These are phyloP conservation scores for Linaria vulgaris DNA, from an alignment of 257 asterid genomes.

Conservation along the genomic window DNA sequence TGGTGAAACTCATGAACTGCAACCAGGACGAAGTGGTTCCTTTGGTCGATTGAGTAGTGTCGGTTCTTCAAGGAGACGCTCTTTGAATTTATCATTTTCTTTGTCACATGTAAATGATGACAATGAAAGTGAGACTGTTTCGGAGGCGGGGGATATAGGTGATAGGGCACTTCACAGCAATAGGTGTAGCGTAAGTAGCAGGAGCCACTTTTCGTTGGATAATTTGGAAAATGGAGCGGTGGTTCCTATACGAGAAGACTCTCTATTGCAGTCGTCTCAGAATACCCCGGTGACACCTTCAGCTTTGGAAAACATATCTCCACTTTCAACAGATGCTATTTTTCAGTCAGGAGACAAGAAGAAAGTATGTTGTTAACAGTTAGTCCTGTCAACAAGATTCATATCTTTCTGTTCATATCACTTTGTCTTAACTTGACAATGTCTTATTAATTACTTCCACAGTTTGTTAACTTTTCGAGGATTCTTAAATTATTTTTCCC, in stretches of 20 bases:
- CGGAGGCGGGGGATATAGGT: constrained; percentile 97
- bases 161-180: constrained; percentile 66
- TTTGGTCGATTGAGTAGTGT: constrained; percentile 41
- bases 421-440: too few relatives aligned
- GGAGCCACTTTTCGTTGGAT: constrained; percentile 45
- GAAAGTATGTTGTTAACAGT: constrained; percentile 40
- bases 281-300: constrained; percentile 22
- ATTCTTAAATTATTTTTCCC: not conserved
- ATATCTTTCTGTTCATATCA: too few relatives aligned
- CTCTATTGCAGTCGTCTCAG: constrained; percentile 14
- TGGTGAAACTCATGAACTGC: constrained; percentile 35
- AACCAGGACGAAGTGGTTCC: constrained; percentile 42
- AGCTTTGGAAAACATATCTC: constrained; percentile 17
- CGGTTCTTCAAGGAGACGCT: constrained; percentile 50
- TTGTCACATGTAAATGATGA: constrained; percentile 38
- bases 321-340: constrained; percentile 34
- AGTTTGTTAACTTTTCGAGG: not conserved
- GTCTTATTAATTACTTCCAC: not conserved
- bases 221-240: constrained; percentile 38
- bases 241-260: constrained; percentile 48
- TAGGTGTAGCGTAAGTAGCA: constrained; percentile 50
- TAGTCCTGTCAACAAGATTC: not conserved
- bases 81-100: constrained; percentile 36
- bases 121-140: constrained; percentile 52
- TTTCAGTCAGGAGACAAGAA: constrained; percentile 32